phyloP scores from a whole-genome alignment of 2,329 filamentous ascomycete genomes.

The Botrytis elliptica region DNA sequence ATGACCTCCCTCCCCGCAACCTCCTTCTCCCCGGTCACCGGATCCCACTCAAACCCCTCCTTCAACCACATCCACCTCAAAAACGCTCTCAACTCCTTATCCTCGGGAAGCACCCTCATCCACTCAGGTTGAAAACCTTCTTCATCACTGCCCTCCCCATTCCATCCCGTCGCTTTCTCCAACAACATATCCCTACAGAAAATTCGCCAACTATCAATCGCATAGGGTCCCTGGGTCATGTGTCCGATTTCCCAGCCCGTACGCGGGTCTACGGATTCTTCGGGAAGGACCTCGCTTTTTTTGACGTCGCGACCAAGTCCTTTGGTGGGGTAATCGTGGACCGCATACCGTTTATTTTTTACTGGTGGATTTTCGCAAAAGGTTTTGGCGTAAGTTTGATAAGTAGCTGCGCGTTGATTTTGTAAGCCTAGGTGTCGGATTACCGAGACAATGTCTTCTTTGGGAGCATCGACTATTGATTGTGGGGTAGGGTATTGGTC shows the following conservation, averaged over 20 bases:
- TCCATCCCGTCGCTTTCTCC: slow-evolving; percentile 64
- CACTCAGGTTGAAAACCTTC: slow-evolving; percentile 76
- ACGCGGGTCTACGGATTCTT: slow-evolving; percentile 39
- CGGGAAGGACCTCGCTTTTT: slow-evolving; percentile 47
- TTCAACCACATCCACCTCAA: slow-evolving; percentile 90
- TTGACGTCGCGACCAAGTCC: slow-evolving; percentile 50
- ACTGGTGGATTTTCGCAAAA: slow-evolving; percentile 64
- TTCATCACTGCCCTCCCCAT: slow-evolving; percentile 60
- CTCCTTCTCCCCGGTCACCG: slow-evolving; percentile 62
- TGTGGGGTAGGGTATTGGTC: slow-evolving; percentile 64
- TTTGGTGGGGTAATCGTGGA: slow-evolving; percentile 53
- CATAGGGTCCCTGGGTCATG: slow-evolving; percentile 78
- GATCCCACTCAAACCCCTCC: slow-evolving; percentile 81
- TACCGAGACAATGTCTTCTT: slow-evolving; percentile 56
- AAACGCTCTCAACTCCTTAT: slow-evolving; percentile 88
- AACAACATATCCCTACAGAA: slow-evolving; percentile 82
- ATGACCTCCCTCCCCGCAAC: slow-evolving; percentile 54
- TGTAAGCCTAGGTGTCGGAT: slow-evolving; percentile 72
- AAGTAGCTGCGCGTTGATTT: slow-evolving; percentile 62
- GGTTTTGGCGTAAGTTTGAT: slow-evolving; percentile 66
- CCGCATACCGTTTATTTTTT: slow-evolving; percentile 55
- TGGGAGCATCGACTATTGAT: slow-evolving; percentile 57
- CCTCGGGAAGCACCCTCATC: slow-evolving; percentile 78
- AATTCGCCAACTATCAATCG: slow-evolving; percentile 87
- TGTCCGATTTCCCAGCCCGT: slow-evolving; percentile 78